Evolutionary conservation across 1,284 basidiomycete genomes (phyloP).

Genomic region (Exobasidium cylindrosporum): DNA sequence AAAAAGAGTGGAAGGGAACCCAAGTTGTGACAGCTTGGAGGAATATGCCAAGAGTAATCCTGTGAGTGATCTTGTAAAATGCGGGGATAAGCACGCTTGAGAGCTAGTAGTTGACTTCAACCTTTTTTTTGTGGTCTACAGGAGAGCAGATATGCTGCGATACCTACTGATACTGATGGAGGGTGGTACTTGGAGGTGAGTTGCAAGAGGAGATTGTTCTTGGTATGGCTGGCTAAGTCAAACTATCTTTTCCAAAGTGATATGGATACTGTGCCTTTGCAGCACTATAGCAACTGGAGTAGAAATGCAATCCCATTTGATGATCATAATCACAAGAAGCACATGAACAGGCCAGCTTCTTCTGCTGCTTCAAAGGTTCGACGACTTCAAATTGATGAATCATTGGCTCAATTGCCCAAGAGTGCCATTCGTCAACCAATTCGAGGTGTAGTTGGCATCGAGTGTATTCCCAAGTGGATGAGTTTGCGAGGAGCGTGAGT

Average conservation of each 20-base stretch:
- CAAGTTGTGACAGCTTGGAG: constrained; percentile 30
- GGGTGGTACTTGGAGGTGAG: constrained; percentile 36
- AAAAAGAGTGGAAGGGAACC: constrained; percentile 22
- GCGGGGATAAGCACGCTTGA: too few species aligned
- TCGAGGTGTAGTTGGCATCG: constrained; percentile 30
- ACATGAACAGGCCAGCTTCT: not conserved
- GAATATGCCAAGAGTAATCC: constrained; percentile 30
- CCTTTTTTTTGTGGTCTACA: too few species aligned
- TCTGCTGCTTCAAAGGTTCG: not conserved
- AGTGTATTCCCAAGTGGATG: constrained; percentile 29
- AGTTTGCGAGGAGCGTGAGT: constrained; percentile 1
- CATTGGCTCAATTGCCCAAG: not conserved
- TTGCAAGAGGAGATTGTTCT: too few species aligned
- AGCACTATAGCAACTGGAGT: constrained; percentile 27
- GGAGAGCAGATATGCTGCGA: constrained; percentile 30
- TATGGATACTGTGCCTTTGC: constrained; percentile 36
- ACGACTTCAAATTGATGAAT: not conserved
- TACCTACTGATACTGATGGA: constrained; percentile 33
- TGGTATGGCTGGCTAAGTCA: too few species aligned
- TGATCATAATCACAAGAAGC: not conserved
- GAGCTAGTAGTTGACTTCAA: too few species aligned
- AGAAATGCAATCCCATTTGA: constrained; percentile 16
- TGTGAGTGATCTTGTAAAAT: too few species aligned
- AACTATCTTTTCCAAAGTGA: too few species aligned
- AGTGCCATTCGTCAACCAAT: constrained; percentile 16